A percentile compares a stretch with the other conserved stretches of the same genome.
Evolutionary conservation across 345 rosid species (phyloP).

Genomic region (Atalantia buxifolia): DNA sequence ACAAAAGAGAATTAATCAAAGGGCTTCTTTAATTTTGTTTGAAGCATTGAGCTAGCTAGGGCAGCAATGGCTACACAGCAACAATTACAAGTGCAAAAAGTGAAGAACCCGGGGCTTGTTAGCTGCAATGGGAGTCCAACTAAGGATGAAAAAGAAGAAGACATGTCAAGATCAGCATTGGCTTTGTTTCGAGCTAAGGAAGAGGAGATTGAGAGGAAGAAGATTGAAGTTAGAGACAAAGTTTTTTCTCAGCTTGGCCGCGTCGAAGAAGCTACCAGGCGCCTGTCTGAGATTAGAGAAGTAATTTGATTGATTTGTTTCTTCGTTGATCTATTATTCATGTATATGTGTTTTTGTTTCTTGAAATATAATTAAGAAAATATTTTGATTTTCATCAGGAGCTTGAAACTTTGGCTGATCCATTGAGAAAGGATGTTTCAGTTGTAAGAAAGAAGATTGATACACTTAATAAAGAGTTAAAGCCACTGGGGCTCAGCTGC

Average conservation of each 20-base stretch:
- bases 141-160: slow-evolving; percentile 68
- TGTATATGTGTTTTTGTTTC: neutral
- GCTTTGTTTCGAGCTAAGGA: slow-evolving; percentile 71
- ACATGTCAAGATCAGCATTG: slow-evolving; percentile 67
- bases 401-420: slow-evolving; percentile 70
- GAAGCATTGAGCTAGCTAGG: neutral
- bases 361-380: neutral
- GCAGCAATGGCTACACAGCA: slow-evolving; percentile 50
- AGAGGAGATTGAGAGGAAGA: slow-evolving; percentile 92
- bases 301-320: slow-evolving; percentile 34
- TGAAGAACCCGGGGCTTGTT: slow-evolving; percentile 44
- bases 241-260: slow-evolving; percentile 73
- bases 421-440: slow-evolving; percentile 60
- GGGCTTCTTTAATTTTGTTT: neutral
- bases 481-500: slow-evolving; percentile 54
- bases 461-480: slow-evolving; percentile 41
- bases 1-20: slow-evolving; percentile 9
- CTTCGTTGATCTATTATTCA: too few relatives aligned
- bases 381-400: slow-evolving; percentile 34
- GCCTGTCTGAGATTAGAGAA: slow-evolving; percentile 77
- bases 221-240: slow-evolving; percentile 64
- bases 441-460: slow-evolving; percentile 55
- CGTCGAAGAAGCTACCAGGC: slow-evolving; percentile 67
- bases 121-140: slow-evolving; percentile 39
- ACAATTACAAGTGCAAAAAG: slow-evolving; percentile 41